These are phyloP conservation scores for Hypoxylon sp. DNA, from an alignment of 2,329 filamentous ascomycete genomes.

Conservation along the genomic window DNA sequence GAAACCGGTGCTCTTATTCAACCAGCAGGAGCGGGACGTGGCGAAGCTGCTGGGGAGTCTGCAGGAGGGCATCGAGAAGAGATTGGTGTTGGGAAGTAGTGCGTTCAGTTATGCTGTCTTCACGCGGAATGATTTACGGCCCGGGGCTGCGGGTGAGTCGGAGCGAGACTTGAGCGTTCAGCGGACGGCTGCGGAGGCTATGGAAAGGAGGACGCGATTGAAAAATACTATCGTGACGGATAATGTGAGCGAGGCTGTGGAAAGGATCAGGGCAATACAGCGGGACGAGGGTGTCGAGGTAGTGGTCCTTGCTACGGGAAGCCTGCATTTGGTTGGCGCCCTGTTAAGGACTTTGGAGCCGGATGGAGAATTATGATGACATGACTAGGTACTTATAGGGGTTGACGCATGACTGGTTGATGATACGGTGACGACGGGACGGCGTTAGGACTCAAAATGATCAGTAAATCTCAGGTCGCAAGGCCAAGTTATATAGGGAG, in stretches of 20 bases:
- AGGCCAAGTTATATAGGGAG: constrained; percentile 1
- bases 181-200: constrained; percentile 70
- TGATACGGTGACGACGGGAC: not conserved
- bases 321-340: constrained; percentile 85
- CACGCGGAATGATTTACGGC: constrained; percentile 73
- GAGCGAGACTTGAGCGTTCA: constrained; percentile 71
- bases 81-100: constrained; percentile 51
- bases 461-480: not conserved
- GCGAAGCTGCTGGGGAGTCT: constrained; percentile 72
- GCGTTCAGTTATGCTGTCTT: constrained; percentile 81
- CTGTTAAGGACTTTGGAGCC: constrained; percentile 77
- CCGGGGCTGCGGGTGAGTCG: constrained; percentile 62
- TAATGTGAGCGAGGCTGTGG: constrained; percentile 78
- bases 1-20: constrained; percentile 79
- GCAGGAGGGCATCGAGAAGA: constrained; percentile 64
- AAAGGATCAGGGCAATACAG: constrained; percentile 60
- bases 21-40: constrained; percentile 89
- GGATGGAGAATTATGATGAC: constrained; percentile 51
- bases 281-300: constrained; percentile 58
- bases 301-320: constrained; percentile 80
- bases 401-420: not conserved
- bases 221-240: constrained; percentile 64
- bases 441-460: not conserved
- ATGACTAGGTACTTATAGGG: not conserved
- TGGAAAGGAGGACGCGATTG: constrained; percentile 66